These are phyloP conservation scores for Sanghuangporus sanghuang DNA, from an alignment of 1,284 basidiomycete species.

Conservation along the genomic window DNA sequence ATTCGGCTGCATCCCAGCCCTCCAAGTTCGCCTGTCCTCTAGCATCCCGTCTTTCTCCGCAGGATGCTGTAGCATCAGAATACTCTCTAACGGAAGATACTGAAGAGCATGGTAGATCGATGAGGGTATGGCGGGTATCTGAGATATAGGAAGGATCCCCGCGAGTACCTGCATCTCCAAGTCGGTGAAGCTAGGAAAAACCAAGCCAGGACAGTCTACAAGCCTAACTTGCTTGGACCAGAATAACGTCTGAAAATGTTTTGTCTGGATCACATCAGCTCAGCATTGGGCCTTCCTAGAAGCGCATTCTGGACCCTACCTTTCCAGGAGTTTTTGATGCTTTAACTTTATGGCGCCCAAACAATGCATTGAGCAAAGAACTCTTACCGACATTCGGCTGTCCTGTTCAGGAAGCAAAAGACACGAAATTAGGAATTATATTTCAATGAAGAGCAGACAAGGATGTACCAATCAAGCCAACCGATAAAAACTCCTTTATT, in stretches of 20 bases:
- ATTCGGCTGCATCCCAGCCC: conserved; percentile 43
- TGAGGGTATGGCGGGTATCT: conserved; percentile 74
- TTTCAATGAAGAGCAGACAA: not conserved
- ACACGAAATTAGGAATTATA: not conserved
- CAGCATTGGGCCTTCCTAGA: conserved; percentile 1
- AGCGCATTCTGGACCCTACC: conserved; percentile 32
- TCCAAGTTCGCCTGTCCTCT: conserved; percentile 70
- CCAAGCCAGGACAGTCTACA: conserved; percentile 83
- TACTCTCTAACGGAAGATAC: conserved; percentile 73
- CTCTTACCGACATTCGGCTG: conserved; percentile 96
- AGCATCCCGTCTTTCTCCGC: conserved; percentile 28
- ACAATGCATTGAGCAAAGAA: conserved; percentile 84
- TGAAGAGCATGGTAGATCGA: conserved; percentile 68
- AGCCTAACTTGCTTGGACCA: conserved; percentile 80
- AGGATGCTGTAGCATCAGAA: conserved; percentile 59
- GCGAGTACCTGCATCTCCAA: conserved; percentile 73
- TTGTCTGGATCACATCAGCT: conserved; percentile 53
- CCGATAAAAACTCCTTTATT: conserved; percentile 56
- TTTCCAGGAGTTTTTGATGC: conserved; percentile 91
- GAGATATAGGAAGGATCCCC: conserved; percentile 84
- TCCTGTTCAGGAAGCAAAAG: conserved; percentile 36
- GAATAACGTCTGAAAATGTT: conserved; percentile 90
- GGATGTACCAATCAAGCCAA: conserved; percentile 72
- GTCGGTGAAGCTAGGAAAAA: conserved; percentile 73
- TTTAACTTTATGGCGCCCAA: conserved; percentile 76